Base-by-base conservation (phyloP, 352 stramenopile species). In the Achlya hypogyna region DNA sequence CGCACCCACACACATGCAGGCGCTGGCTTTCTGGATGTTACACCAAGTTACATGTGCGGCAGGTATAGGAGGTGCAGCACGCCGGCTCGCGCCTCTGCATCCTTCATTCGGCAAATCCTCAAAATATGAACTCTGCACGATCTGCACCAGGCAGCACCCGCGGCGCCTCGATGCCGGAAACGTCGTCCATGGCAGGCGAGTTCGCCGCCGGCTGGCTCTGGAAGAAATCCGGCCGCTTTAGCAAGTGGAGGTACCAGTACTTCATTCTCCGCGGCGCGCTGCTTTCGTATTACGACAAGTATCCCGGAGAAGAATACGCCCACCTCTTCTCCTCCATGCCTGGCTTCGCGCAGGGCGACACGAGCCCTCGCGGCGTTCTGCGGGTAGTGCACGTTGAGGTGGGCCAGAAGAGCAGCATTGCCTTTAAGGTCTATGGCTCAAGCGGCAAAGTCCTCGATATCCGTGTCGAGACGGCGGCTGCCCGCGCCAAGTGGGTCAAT, bases 171-270 rank as follows among this genome's bases (percentile, higher is more conserved):
- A 29, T 64, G 18, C 38, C 54, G 10, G 35, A 51, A 22, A 34
- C 54, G 8, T 51, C 32, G 12, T 32, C 40, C 23, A 45, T 18
- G 2, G n/a, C 54, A 5, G 74, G 69, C 58, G 82, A 93, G 62
- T 88, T 89, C 62, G 90, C 90, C 53, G 82, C 91, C 63, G 84
- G 84, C 6, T 91, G 82, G 84, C 77, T 93, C 5, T 93, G 82
- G 82, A 91, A 86, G 70, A 89, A 90, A 62, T 87, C 75, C 2
- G 82, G 84, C 8, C 79, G 81, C 20, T 93, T 93, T 65, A 78
- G 76, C 29, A 88, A 89, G 67, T 93, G 84, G 84, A 82, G 78
- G 43, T 89, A 89, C 71, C 81, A 93, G 78, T 83, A 91, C 54
- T 93, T 93, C 67, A 81, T 93, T 52, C 72, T 93, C 4, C 81